These are phyloP conservation scores for Parasitella parasitica DNA, from an alignment of 371 early-diverging fungal species.

Conservation along the genomic window DNA sequence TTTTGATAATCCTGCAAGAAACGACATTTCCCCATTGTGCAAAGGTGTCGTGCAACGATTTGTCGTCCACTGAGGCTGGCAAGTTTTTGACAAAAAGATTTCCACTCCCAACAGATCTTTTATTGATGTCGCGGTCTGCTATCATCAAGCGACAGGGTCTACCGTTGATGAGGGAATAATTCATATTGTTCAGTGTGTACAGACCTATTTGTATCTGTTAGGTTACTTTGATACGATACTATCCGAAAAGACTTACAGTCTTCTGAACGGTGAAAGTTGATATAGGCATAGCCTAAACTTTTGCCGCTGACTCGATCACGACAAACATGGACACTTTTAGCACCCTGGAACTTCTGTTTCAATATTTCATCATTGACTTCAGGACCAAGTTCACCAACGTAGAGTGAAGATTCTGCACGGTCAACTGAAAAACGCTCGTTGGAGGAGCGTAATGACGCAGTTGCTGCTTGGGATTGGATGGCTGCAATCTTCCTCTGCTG, in stretches of 20 bases:
- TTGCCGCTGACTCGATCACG: constrained; percentile 95
- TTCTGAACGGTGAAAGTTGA: constrained; percentile 80
- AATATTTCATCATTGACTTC: constrained; percentile 91
- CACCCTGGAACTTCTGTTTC: constrained; percentile 87
- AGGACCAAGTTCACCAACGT: constrained; percentile 89
- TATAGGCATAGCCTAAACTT: constrained; percentile 96
- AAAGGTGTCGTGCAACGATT: constrained; percentile 98
- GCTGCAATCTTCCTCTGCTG: constrained; percentile 43
- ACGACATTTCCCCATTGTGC: constrained; percentile 97
- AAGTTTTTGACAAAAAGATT: constrained; percentile 99
- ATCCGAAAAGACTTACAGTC: constrained; percentile 55
- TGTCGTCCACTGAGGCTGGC: constrained; percentile 90
- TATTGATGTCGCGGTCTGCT: constrained; percentile 93
- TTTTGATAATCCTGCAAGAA: constrained; percentile 95
- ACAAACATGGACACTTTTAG: constrained; percentile 94
- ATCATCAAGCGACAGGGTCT: constrained; percentile 97
- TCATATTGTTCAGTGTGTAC: constrained; percentile 86
- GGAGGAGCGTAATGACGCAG: constrained; percentile 6
- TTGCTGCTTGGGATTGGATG: constrained; percentile 38
- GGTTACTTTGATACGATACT: too few relatives aligned
- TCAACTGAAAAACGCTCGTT: constrained; percentile 11
- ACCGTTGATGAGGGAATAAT: constrained; percentile 91
- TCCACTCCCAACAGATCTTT: constrained; percentile 84
- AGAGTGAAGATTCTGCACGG: constrained; percentile 66
- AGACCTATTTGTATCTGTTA: constrained; percentile 57